These are phyloP conservation scores for Pythium dissotocum DNA, from an alignment of 352 stramenopile genomes.

Conservation along the genomic window DNA sequence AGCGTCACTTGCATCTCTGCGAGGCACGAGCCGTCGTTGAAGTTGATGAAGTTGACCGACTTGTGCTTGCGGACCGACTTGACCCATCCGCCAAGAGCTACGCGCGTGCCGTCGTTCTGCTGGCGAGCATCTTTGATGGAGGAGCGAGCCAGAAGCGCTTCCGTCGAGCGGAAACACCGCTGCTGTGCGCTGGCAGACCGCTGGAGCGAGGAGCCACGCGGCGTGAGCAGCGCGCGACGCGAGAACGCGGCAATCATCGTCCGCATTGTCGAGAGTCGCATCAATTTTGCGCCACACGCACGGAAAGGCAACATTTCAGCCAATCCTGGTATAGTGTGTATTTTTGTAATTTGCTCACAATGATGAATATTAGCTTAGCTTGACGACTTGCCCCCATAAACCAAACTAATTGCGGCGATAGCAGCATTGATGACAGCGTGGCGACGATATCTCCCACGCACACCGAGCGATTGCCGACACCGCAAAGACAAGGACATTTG, in stretches of 20 bases:
- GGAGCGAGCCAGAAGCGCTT: slow-evolving; percentile 23
- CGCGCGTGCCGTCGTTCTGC: slow-evolving; percentile 39
- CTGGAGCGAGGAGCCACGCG: not conserved
- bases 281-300: slow-evolving; percentile 10
- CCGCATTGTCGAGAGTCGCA: slow-evolving; percentile 2
- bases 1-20: slow-evolving; percentile 92
- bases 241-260: slow-evolving; percentile 1
- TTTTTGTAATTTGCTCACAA: not conserved
- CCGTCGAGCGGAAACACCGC: slow-evolving; percentile 8
- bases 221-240: slow-evolving; percentile 12
- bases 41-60: slow-evolving; percentile 95
- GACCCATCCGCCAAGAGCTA: slow-evolving; percentile 90
- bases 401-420: not conserved
- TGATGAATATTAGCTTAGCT: not conserved
- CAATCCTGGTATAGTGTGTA: not conserved
- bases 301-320: slow-evolving; percentile 5
- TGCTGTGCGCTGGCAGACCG: not conserved
- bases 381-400: not conserved
- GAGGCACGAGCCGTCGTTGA: slow-evolving; percentile 95
- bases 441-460: not conserved
- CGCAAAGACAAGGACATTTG: not conserved
- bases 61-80: slow-evolving; percentile 97
- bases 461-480: not conserved
- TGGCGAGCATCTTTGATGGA: slow-evolving; percentile 49
- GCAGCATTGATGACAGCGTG: not conserved